Base-by-base conservation (phyloP, 805 yeast genomes). In the Starmerella floricola region DNA sequence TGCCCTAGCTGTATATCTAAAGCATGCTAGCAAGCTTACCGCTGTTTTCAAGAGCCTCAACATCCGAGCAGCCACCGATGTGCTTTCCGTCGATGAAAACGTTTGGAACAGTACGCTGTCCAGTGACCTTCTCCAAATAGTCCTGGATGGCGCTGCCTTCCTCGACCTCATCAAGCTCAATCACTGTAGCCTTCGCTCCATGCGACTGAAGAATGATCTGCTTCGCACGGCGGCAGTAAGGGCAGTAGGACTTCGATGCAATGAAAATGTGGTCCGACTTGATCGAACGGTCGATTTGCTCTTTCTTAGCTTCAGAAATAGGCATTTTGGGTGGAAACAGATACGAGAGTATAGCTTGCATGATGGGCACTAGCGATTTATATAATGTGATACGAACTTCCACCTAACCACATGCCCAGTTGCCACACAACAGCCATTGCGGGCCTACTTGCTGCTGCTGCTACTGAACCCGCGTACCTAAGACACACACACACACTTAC, bases 101-200 rank as follows among this genome's bases (percentile, higher is more conserved):
- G 61, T 81, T 86, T 49, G 98, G 98, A 48, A 88, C 97, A 31
- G 96, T 85, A 53, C 77, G 73, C 70, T 88, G 97, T 46, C 94
- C 91, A 31, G 94, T 82, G 46, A 85, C 62, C 59, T 79, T 75
- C 40, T 60, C 62, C 47, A 88, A 69, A 51, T 93, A 93, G 38
- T 67, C 78, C 66, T 87, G 96, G 53, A 86, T 74, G 26, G 78
- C 87, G 36, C 66, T 64, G 44, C 96, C 96, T 47, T 85, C 87
- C n/a, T 63, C 71, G 45, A 48, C 37, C 38, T 44, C 48, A 47
- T 59, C 62, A 31, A 61, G 55, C 52, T 58, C 62, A 24, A 57
- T 43, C 26, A 57, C 49, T 38, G 44, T 47, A 38, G 58, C 50
- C 42, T 46, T 42, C 35, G 49, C 52, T 34, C 54, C 72, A 30